phyloP scores from a whole-genome alignment of 1,284 basidiomycete species.

The Thecaphora thlaspeos region DNA sequence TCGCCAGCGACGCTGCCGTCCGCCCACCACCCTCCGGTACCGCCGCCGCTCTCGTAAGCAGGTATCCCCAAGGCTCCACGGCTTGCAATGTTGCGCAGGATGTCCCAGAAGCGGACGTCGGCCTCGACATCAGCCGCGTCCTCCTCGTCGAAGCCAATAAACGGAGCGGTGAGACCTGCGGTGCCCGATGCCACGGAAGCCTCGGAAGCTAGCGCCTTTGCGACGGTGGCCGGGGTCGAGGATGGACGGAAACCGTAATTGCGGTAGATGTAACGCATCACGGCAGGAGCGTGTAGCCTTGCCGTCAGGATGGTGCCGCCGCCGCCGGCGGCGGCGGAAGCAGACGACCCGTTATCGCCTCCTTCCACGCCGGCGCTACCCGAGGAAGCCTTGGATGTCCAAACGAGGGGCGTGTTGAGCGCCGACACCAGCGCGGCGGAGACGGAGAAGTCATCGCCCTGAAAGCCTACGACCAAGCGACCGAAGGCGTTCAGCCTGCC shows the following conservation, averaged over 20 bases:
- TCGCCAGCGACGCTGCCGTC: neutral
- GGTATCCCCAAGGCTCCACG: slow-evolving; percentile 37
- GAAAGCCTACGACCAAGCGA: slow-evolving; percentile 30
- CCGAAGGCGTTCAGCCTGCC: slow-evolving; percentile 15
- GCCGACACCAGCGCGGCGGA: slow-evolving; percentile 15
- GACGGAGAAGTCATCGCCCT: slow-evolving; percentile 13
- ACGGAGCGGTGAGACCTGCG: too few species aligned
- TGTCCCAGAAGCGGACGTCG: slow-evolving; percentile 42
- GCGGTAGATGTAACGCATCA: slow-evolving; percentile 31
- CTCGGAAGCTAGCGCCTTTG: neutral
- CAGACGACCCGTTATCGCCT: slow-evolving; percentile 5
- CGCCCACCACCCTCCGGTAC: slow-evolving; percentile 34
- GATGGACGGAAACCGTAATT: slow-evolving; percentile 42
- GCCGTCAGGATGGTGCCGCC: slow-evolving; percentile 23
- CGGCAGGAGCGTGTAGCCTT: slow-evolving; percentile 23
- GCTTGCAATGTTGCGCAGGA: slow-evolving; percentile 26
- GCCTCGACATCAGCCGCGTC: slow-evolving; percentile 6
- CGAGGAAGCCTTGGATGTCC: slow-evolving; percentile 5
- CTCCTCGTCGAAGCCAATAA: too few species aligned
- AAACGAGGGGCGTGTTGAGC: slow-evolving; percentile 34
- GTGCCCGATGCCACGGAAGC: too few species aligned
- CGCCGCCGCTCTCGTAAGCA: slow-evolving; percentile 19
- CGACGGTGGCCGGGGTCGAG: slow-evolving; percentile 10
- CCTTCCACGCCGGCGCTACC: neutral
- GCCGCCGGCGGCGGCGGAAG: slow-evolving; percentile 10